Evolutionary conservation across 2,329 filamentous ascomycete genomes (phyloP), one percentile per base, ranked within the genome.

Genomic region (Colletotrichum salicis): DNA sequence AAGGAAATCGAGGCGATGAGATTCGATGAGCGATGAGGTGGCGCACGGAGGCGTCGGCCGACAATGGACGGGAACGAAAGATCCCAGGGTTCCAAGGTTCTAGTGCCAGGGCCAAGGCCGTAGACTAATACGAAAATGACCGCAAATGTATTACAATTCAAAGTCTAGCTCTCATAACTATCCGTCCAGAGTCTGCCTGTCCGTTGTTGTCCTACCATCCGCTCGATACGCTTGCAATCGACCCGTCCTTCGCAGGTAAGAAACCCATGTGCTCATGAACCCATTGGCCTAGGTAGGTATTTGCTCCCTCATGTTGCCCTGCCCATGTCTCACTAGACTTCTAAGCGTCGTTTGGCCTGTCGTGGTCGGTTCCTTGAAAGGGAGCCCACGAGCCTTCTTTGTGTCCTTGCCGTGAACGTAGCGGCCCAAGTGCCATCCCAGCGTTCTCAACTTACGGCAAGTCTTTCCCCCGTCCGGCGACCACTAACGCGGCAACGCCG

Each of bases 51-150:
- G 57, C 57, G 57, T 59, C 37, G 12, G 29, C 31, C 22, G 22
- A 52, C 45, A 35, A 52, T 63, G 31, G 22, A 37, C 48, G 22
- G 22, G 60, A 63, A 63, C 52, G 45, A 63, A 52, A 24, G 37
- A 29, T n/a, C n/a, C 45, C 31, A 22, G 37, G 24, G 45, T 48
- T 61, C 41, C 37, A 48, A 48, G 58, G 37, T 61, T 61, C 58
- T 61, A 61, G 37, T n/a, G 57, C 11, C 24, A 10, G n/a, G 37
- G 58, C 7, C 37, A 31, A 41, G 6, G 15, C 19, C 15, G 22
- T 19, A 59, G 7, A n/a, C 15, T 24, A 27, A 27, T 13, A 27
- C 41, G 4, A 33, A 35, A 29, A n/a, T 24, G 27, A 33, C 8
- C 4, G 2, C 7, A 7, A n/a, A 11, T 11, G 19, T 48, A 48